Evolutionary conservation across 805 yeast genomes (phyloP).

Genomic region (Ogataea kodamae): DNA sequence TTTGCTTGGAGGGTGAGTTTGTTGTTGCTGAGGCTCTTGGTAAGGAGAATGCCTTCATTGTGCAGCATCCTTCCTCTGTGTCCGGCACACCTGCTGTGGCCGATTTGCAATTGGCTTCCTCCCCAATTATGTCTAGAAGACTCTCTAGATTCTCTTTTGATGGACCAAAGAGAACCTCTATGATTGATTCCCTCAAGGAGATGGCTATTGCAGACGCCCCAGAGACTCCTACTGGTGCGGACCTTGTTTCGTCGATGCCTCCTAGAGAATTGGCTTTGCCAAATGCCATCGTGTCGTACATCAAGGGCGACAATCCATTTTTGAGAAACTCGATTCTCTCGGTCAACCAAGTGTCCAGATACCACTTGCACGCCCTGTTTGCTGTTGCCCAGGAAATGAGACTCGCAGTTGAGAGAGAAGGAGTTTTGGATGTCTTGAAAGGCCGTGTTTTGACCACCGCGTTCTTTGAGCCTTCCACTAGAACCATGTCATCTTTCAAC

Average conservation of each 20-base stretch:
- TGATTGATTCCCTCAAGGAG: constrained; percentile 33
- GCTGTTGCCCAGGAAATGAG: constrained; percentile 98
- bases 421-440: constrained; percentile 84
- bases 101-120: constrained; percentile 30
- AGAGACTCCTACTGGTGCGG: constrained; percentile 54
- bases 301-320: constrained; percentile 85
- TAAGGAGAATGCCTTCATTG: constrained; percentile 46
- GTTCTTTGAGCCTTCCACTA: constrained; percentile 97
- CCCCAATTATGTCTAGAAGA: constrained; percentile 37
- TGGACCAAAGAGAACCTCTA: constrained; percentile 36
- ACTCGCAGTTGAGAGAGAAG: constrained; percentile 93
- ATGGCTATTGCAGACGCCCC: constrained; percentile 38
- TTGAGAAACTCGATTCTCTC: constrained; percentile 83
- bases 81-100: constrained; percentile 30
- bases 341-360: constrained; percentile 81
- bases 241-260: constrained; percentile 69
- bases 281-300: constrained; percentile 71
- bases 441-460: constrained; percentile 92
- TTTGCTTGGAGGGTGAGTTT: constrained; percentile 78
- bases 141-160: constrained; percentile 50
- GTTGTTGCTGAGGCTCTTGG: constrained; percentile 62
- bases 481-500: constrained; percentile 95
- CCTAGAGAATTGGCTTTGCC: constrained; percentile 72
- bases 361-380: constrained; percentile 88
- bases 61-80: constrained; percentile 40